phyloP scores from a whole-genome alignment of 805 yeast genomes.

The Suhomyces tanzawaensis region DNA sequence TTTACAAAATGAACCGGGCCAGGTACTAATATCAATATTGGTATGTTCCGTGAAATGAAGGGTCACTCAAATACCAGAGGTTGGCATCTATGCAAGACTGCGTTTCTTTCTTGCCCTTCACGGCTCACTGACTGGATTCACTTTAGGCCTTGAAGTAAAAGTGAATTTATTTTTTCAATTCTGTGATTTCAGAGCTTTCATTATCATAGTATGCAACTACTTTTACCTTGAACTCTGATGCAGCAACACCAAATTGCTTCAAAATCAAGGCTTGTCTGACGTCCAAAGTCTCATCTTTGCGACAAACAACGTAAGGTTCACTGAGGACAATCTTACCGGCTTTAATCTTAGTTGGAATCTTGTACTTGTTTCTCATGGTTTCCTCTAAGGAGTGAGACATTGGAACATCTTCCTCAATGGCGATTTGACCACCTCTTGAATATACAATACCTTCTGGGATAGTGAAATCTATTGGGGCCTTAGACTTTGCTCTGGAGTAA shows the following conservation, averaged over 20 bases:
- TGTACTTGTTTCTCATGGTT: constrained; percentile 82
- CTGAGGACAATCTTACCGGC: constrained; percentile 81
- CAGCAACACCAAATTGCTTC: constrained; percentile 95
- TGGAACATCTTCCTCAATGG: constrained; percentile 91
- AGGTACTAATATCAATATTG: no score
- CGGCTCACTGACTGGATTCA: no score
- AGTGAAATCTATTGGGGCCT: constrained; percentile 76
- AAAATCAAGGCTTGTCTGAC: constrained; percentile 88
- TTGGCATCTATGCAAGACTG: no score
- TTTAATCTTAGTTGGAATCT: constrained; percentile 87
- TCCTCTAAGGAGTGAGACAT: constrained; percentile 95
- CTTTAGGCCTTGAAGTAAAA: no score
- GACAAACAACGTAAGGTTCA: constrained; percentile 77
- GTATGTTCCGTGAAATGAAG: no score
- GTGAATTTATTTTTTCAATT: constrained; percentile 16
- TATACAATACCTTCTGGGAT: constrained; percentile 90
- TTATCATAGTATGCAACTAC: constrained; percentile 75
- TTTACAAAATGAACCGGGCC: no score
- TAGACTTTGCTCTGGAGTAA: constrained; percentile 85
- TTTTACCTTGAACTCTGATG: constrained; percentile 83
- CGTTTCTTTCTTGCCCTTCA: no score
- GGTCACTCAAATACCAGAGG: no score
- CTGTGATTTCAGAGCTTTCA: constrained; percentile 40
- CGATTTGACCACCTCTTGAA: constrained; percentile 92
- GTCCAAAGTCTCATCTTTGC: constrained; percentile 75